These are phyloP conservation scores for Paulownia fortunei DNA, from an alignment of 257 asterid species.

Conservation along the genomic window DNA sequence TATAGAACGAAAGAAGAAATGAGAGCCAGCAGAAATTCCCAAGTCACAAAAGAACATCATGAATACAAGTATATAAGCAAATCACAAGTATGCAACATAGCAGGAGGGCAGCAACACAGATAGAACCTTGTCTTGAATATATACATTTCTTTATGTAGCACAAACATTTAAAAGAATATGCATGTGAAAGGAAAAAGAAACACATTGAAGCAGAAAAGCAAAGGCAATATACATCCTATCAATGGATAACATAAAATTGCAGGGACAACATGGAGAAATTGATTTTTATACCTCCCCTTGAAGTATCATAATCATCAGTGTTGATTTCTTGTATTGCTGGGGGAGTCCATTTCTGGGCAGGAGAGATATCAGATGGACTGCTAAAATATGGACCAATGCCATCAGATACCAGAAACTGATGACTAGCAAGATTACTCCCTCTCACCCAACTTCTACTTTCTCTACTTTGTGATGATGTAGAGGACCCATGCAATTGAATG, in stretches of 20 bases:
- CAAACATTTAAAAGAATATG: neutral
- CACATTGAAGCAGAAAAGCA: neutral
- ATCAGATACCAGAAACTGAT: conserved; percentile 74
- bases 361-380: conserved; percentile 92
- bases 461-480: conserved; percentile 91
- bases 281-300: conserved; percentile 67
- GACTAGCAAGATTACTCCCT: conserved; percentile 63
- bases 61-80: too few relatives aligned
- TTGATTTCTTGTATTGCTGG: conserved; percentile 87
- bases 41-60: too few relatives aligned
- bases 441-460: conserved; percentile 92
- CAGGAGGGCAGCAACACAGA: neutral
- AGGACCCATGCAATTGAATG: conserved; percentile 76
- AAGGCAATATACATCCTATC: conserved; percentile 16
- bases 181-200: neutral
- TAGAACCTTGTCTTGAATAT: neutral
- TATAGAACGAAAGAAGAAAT: too few relatives aligned
- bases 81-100: neutral
- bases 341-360: conserved; percentile 85
- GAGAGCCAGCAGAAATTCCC: too few relatives aligned
- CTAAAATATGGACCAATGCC: conserved; percentile 70
- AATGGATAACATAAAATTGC: neutral
- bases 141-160: neutral
- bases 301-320: conserved; percentile 64
- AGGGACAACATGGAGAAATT: neutral